Percentiles rank a stretch among this genome's conserved stretches.
Evolutionary conservation across 2,329 filamentous ascomycete genomes (phyloP).

Genomic region (Ceratocystis huliohia): DNA sequence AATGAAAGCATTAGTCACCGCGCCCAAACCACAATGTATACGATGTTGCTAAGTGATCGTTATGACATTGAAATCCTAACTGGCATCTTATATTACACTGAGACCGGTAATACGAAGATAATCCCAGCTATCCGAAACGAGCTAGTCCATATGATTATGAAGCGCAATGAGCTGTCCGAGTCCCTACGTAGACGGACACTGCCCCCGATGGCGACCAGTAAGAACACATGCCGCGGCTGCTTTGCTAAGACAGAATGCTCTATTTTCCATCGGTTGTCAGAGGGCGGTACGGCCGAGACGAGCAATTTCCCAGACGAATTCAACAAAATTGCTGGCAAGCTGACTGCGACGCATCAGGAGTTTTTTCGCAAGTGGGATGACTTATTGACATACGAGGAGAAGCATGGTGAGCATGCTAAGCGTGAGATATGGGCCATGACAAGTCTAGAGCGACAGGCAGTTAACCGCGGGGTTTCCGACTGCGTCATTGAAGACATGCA

Average conservation of each 20-base stretch:
- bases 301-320: conserved; percentile 76
- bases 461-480: conserved; percentile 80
- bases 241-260: conserved; percentile 89
- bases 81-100: conserved; percentile 89
- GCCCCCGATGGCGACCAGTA: conserved; percentile 73
- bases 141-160: conserved; percentile 90
- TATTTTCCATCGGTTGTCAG: conserved; percentile 80
- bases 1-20: conserved; percentile 71
- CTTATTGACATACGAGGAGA: conserved; percentile 86
- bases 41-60: conserved; percentile 77
- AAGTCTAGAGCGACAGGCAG: conserved; percentile 72
- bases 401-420: conserved; percentile 72
- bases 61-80: conserved; percentile 88
- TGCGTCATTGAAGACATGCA: conserved; percentile 48
- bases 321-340: conserved; percentile 62
- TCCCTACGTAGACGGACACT: conserved; percentile 73
- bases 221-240: conserved; percentile 71
- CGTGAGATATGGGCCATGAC: conserved; percentile 94
- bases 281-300: conserved; percentile 67
- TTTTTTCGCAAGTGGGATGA: conserved; percentile 96
- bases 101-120: conserved; percentile 72
- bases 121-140: conserved; percentile 79
- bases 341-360: conserved; percentile 59
- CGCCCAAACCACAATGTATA: conserved; percentile 91
- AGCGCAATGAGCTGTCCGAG: conserved; percentile 78